Base-by-base conservation (phyloP, 1,139 yeast species). In the Geotrichum citri-aurantii region DNA sequence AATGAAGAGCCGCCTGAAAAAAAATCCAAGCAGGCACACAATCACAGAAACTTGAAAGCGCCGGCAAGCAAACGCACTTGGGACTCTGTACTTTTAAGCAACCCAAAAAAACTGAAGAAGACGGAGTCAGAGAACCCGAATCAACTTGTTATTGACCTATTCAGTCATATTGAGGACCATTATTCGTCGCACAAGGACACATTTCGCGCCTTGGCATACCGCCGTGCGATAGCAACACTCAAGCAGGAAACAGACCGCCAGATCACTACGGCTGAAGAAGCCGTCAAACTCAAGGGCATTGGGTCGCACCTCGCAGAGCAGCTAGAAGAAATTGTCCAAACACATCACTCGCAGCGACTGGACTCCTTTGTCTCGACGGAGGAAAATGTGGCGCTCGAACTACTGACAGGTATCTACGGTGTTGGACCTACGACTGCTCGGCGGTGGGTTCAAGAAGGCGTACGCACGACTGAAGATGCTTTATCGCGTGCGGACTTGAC, bases 361-460 rank as follows among this genome's bases (percentile, higher is more conserved):
- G 74, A 75, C 11, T 67, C 64, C 17, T 57, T 73, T 1, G 44
- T 62, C 4, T 50, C 51, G 23, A 56, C 66, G 49, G 59, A 65
- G 0, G 71, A 73, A 48, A 71, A 72, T 10, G 63, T 66, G 17
- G 65, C 66, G n/a, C 58, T 63, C n/a, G 64, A 69, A 4, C 64
- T 72, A 55, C 77, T 84, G 56, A 70, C 73, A 50, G 73, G 75
- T 2, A 78, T 85, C 17, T 76, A 80, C 65, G 85, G 85, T 0
- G 83, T 84, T 12, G 88, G 88, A 0, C 70, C 77, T 0, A 66
- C 63, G 12, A 73, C 73, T 2, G 84, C 87, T 0, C 66, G 70
- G 50, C 69, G 73, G 50, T 80, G 84, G 78, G 71, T 76, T 50
- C 61, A 69, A 12, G 65, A 74, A 55, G 82, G 82, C 0, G 63